phyloP scores from a whole-genome alignment of 805 yeast genomes.

The Scheffersomyces lignosus region DNA sequence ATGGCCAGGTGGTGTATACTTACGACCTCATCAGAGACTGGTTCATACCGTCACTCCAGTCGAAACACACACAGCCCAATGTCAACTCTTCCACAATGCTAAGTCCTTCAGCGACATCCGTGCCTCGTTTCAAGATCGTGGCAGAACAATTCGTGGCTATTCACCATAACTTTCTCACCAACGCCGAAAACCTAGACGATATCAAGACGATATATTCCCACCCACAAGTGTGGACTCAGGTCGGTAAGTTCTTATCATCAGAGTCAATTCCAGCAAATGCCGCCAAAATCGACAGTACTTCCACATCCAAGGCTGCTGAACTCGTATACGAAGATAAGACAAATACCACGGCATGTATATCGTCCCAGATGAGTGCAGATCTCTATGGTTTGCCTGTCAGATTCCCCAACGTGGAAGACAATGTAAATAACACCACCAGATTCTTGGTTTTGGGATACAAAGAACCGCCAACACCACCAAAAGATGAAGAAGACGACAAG shows the following conservation, averaged over 20 bases:
- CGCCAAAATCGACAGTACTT: constrained; percentile 61
- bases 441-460: constrained; percentile 63
- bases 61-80: constrained; percentile 1
- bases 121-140: constrained; percentile 47
- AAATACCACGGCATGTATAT: constrained; percentile 64
- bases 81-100: neutral
- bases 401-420: constrained; percentile 65
- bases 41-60: constrained; percentile 36
- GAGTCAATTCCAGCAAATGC: constrained; percentile 31
- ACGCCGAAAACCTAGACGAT: constrained; percentile 40
- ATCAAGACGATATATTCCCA: constrained; percentile 76
- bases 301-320: constrained; percentile 86
- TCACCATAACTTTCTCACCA: constrained; percentile 69
- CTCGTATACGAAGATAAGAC: constrained; percentile 43
- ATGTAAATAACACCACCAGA: constrained; percentile 76
- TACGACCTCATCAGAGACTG: constrained; percentile 78
- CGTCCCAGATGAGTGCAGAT: constrained; percentile 65
- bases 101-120: neutral
- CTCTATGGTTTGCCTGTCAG: constrained; percentile 59
- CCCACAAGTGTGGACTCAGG: constrained; percentile 98
- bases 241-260: constrained; percentile 51
- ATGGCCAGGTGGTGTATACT: constrained; percentile 88
- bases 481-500: constrained; percentile 4
- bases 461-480: constrained; percentile 7
- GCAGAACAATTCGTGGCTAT: constrained; percentile 84